Conservation (phyloP, 2,329 filamentous ascomycete species). For the Trichoderma brevicompactum region DNA sequence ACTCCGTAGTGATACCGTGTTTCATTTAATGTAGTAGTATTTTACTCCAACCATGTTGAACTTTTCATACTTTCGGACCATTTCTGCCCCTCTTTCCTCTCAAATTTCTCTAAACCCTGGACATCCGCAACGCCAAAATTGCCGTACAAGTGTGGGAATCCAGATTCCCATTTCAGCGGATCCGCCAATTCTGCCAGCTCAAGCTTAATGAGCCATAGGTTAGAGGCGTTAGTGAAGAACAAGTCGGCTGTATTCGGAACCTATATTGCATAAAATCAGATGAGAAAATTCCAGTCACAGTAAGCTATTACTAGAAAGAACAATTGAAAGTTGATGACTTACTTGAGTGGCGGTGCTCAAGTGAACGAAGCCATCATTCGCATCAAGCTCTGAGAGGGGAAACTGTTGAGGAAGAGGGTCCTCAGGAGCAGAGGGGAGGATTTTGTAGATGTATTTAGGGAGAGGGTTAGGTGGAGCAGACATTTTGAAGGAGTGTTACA, state of each 20-base stretch:
- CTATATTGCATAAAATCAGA: slow-evolving; percentile 36
- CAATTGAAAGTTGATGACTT: neutral
- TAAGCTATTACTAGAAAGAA: neutral
- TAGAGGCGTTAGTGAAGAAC: slow-evolving; percentile 47
- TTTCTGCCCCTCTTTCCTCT: slow-evolving; percentile 46
- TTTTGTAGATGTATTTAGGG: slow-evolving; percentile 61
- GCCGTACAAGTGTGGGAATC: slow-evolving; percentile 64
- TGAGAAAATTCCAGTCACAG: neutral
- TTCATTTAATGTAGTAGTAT: neutral
- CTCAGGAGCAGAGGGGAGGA: slow-evolving; percentile 57
- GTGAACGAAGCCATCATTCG: slow-evolving; percentile 65
- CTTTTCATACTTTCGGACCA: slow-evolving; percentile 54
- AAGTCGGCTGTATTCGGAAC: slow-evolving; percentile 51
- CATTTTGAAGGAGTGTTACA: slow-evolving; percentile 33
- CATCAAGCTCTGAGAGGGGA: slow-evolving; percentile 63
- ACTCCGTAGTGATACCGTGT: neutral
- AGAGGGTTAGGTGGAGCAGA: slow-evolving; percentile 41
- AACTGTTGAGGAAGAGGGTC: slow-evolving; percentile 57
- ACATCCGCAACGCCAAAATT: slow-evolving; percentile 60
- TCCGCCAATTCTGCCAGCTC: slow-evolving; percentile 51
- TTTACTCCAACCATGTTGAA: slow-evolving; percentile 49
- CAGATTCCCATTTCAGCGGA: slow-evolving; percentile 59
- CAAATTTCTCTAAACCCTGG: slow-evolving; percentile 51
- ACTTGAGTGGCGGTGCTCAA: slow-evolving; percentile 62
- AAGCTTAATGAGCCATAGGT: slow-evolving; percentile 59